Conservation (phyloP, 1,284 basidiomycete species). For the Trichosporon sp. region DNA sequence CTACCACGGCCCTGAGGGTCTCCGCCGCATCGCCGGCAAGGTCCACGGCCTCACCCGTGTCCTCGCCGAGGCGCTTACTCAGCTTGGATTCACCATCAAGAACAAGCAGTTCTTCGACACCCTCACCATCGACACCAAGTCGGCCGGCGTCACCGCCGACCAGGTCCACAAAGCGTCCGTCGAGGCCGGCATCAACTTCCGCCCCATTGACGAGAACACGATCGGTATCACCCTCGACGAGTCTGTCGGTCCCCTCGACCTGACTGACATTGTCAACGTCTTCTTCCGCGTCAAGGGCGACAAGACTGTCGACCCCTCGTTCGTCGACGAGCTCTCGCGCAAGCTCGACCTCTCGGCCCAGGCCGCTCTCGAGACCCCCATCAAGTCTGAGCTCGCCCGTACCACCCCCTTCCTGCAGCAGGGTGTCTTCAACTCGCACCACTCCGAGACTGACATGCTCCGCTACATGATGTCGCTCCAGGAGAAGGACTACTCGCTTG, state of each 20-base stretch:
- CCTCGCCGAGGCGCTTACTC: constrained; percentile 70
- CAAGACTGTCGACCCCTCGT: constrained; percentile 51
- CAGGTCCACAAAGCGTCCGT: constrained; percentile 71
- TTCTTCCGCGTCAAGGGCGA: constrained; percentile 64
- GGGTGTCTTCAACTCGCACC: constrained; percentile 90
- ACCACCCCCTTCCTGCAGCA: constrained; percentile 78
- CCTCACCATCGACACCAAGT: constrained; percentile 75
- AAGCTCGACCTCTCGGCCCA: constrained; percentile 44
- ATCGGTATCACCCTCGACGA: constrained; percentile 94
- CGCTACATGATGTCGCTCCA: constrained; percentile 94
- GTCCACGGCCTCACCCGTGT: constrained; percentile 86
- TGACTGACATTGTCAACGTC: constrained; percentile 77
- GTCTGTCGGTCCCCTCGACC: constrained; percentile 73
- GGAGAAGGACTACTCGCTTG: constrained; percentile 90
- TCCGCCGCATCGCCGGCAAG: constrained; percentile 82
- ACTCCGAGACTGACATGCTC: constrained; percentile 97
- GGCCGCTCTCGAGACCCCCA: constrained; percentile 57
- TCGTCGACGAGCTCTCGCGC: constrained; percentile 53
- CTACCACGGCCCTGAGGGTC: constrained; percentile 89
- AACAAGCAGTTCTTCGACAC: constrained; percentile 87
- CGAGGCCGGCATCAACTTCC: constrained; percentile 78
- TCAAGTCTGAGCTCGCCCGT: constrained; percentile 63
- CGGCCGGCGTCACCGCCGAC: constrained; percentile 62
- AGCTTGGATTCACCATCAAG: constrained; percentile 67
- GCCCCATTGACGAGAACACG: constrained; percentile 71